Percentiles rank a stretch among this genome's conserved stretches.
Conservation (phyloP, 148 eudicot genomes). For the Rhododendron vialii region DNA sequence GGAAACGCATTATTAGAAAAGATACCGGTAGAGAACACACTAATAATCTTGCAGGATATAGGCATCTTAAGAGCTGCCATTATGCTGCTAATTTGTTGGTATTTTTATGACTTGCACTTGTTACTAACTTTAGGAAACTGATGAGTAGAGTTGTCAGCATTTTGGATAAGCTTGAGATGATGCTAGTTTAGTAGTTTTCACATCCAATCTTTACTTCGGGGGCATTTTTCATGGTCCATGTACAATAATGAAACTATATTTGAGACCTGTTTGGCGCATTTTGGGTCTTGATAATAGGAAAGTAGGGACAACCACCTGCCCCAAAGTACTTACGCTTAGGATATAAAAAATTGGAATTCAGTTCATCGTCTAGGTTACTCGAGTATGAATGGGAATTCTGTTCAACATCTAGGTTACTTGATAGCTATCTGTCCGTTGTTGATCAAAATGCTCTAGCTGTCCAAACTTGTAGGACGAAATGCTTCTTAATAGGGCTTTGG, state of each 20-base stretch:
- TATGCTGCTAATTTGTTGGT: neutral
- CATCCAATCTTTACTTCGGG: neutral
- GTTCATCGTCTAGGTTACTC: neutral
- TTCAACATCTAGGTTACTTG: neutral
- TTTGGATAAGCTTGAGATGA: neutral
- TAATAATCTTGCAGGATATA: neutral
- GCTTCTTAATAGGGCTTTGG: neutral
- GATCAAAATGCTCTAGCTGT: neutral
- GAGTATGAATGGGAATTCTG: neutral
- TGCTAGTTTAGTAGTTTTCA: neutral
- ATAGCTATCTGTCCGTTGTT: neutral
- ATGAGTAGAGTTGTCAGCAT: neutral
- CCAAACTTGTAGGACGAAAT: neutral
- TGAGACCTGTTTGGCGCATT: neutral
- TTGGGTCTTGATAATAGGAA: neutral
- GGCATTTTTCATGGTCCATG: neutral
- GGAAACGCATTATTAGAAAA: neutral
- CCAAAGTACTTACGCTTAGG: neutral
- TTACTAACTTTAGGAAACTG: neutral
- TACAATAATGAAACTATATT: neutral
- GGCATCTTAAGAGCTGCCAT: neutral
- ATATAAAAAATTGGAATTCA: neutral
- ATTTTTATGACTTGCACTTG: neutral
- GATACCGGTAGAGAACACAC: neutral
- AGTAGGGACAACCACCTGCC: neutral